phyloP scores from a whole-genome alignment of 305 asterid genomes.

The Fraxinus dipetala region DNA sequence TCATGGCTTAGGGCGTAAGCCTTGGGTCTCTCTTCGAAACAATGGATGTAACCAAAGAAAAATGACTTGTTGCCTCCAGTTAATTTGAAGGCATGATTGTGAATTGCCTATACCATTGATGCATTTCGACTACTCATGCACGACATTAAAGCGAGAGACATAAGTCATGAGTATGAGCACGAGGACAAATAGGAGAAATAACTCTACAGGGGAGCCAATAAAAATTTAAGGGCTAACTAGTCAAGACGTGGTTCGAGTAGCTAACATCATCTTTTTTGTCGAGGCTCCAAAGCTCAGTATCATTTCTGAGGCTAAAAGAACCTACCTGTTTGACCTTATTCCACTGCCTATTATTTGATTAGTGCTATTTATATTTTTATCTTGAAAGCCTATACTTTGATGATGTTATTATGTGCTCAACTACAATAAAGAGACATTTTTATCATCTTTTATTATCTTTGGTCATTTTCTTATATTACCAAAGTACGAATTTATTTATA shows the following conservation, averaged over 20 bases:
- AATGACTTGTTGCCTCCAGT: neutral
- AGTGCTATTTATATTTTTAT: neutral
- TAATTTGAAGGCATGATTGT: neutral
- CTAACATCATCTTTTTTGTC: neutral
- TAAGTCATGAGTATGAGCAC: neutral
- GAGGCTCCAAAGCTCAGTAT: neutral
- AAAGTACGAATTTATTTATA: neutral
- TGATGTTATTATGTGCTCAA: neutral
- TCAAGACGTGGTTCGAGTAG: neutral
- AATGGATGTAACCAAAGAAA: neutral
- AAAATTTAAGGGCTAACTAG: neutral
- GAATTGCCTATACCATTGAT: neutral
- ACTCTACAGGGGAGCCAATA: neutral
- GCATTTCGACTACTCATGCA: neutral
- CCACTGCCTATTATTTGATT: neutral
- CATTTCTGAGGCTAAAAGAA: neutral
- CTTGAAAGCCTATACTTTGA: neutral
- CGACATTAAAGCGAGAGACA: neutral
- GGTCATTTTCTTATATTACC: neutral
- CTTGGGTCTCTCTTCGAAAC: neutral
- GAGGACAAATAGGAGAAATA: neutral
- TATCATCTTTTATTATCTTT: neutral
- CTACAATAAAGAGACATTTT: neutral
- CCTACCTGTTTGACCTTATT: neutral
- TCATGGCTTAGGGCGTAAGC: neutral